Percentiles rank a stretch among this genome's conserved stretches.
Evolutionary conservation across 164 flowering plant species (phyloP).

Genomic region (Amborella trichopoda): DNA sequence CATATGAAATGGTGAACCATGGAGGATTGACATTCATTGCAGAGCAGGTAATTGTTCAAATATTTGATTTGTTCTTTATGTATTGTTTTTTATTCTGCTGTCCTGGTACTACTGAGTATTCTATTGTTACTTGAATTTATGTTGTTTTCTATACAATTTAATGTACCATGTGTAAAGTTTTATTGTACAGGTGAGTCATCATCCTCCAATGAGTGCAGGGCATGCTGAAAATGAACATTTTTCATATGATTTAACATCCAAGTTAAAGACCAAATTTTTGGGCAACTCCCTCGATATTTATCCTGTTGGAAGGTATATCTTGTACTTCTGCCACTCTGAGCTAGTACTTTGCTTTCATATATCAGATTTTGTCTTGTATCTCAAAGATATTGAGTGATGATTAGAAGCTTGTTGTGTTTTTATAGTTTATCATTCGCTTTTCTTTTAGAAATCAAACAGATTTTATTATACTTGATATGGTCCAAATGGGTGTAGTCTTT

Average conservation of each 20-base stretch:
- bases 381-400: too few relatives aligned
- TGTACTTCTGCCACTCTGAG: too few relatives aligned
- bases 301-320: constrained; percentile 89
- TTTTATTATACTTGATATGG: too few relatives aligned
- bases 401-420: too few relatives aligned
- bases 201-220: constrained; percentile 84
- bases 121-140: constrained; percentile 2
- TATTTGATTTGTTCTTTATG: not conserved
- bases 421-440: too few relatives aligned
- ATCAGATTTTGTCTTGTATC: too few relatives aligned
- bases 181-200: constrained; percentile 66
- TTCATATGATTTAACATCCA: constrained; percentile 66
- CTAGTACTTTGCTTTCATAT: too few relatives aligned
- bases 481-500: too few relatives aligned
- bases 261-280: constrained; percentile 61
- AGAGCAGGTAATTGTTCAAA: constrained; percentile 52
- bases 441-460: too few relatives aligned
- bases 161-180: not conserved
- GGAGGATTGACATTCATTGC: constrained; percentile 60
- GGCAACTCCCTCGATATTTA: constrained; percentile 76
- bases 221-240: constrained; percentile 90
- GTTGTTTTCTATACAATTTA: constrained; percentile 1
- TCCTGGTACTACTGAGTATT: not conserved
- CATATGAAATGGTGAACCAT: constrained; percentile 77
- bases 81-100: not conserved